Evolutionary conservation across 805 yeast species (phyloP).

Genomic region (Candida mattraensis): DNA sequence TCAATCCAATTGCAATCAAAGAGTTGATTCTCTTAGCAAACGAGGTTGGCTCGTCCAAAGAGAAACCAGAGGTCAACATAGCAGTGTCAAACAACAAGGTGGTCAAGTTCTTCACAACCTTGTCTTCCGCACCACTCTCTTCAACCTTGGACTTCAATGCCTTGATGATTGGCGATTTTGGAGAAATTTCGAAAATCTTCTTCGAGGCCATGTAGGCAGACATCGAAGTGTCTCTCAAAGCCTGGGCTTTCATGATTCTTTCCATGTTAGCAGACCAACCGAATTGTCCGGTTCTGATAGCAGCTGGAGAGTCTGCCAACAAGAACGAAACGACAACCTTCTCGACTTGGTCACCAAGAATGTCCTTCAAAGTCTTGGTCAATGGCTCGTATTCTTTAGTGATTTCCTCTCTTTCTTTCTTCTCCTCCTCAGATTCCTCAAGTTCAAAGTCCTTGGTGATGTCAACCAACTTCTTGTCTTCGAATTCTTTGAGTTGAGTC

Average conservation of each 20-base stretch:
- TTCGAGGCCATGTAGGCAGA: constrained; percentile 99
- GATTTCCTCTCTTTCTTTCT: constrained; percentile 90
- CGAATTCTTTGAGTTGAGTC: constrained; percentile 99
- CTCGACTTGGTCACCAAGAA: constrained; percentile 98
- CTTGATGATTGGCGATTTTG: constrained; percentile 91
- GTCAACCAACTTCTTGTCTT: constrained; percentile 98
- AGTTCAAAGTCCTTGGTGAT: constrained; percentile 98
- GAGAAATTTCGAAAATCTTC: constrained; percentile 98
- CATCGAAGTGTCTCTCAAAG: constrained; percentile 97
- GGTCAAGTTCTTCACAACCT: constrained; percentile 97
- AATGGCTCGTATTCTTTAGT: constrained; percentile 88
- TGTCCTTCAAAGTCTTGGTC: constrained; percentile 93
- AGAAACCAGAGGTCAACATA: constrained; percentile 96
- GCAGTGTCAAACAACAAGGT: constrained; percentile 97
- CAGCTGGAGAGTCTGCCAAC: constrained; percentile 98
- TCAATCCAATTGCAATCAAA: constrained; percentile 95
- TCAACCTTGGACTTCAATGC: constrained; percentile 97
- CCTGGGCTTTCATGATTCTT: constrained; percentile 99
- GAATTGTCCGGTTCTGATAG: constrained; percentile 99
- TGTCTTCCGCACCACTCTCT: constrained; percentile 95
- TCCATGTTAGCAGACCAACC: constrained; percentile 99
- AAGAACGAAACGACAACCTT: constrained; percentile 98
- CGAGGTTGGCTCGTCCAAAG: constrained; percentile 97
- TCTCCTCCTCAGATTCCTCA: constrained; percentile 98
- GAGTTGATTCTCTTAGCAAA: constrained; percentile 98